Evolutionary conservation across 2,329 filamentous ascomycete species (phyloP).

Genomic region (Stagonosporopsis cucurbitacearum): DNA sequence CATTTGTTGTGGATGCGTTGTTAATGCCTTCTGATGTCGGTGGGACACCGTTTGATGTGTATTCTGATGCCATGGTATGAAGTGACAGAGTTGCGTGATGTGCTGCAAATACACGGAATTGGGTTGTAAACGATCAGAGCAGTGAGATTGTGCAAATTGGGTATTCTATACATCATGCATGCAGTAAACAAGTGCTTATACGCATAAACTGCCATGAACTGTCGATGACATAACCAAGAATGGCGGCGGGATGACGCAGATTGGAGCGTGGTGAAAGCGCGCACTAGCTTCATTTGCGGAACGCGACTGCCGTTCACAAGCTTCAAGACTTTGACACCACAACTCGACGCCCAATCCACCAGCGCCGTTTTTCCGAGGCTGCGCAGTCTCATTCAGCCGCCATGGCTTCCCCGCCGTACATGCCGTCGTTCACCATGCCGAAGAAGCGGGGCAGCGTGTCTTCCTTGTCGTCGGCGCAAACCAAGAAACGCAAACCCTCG

Average conservation of each 20-base stretch:
- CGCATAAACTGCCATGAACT: slow-evolving; percentile 7
- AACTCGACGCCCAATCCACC: neutral
- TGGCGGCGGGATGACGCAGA: slow-evolving; percentile 20
- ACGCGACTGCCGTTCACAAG: slow-evolving; percentile 22
- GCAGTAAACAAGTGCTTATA: slow-evolving; percentile 21
- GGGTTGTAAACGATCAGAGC: neutral
- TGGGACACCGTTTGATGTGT: slow-evolving; percentile 21
- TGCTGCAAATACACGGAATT: neutral
- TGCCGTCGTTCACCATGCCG: slow-evolving; percentile 59
- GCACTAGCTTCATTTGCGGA: slow-evolving; percentile 19
- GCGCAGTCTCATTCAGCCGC: neutral
- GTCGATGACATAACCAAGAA: slow-evolving; percentile 39
- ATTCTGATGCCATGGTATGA: slow-evolving; percentile 24
- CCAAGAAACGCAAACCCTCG: slow-evolving; percentile 75
- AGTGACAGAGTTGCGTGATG: neutral
- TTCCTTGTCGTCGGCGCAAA: slow-evolving; percentile 53
- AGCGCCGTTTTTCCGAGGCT: neutral
- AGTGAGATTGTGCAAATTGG: neutral
- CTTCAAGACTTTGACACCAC: slow-evolving; percentile 3
- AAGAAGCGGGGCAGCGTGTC: slow-evolving; percentile 70
- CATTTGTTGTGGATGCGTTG: slow-evolving; percentile 2
- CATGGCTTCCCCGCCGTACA: slow-evolving; percentile 65
- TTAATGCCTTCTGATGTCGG: slow-evolving; percentile 8
- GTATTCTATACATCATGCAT: neutral
- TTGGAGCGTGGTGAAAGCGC: slow-evolving; percentile 22